Evolutionary conservation across 1,284 basidiomycete genomes (phyloP).

Genomic region (Fomitopsis schrenkii): DNA sequence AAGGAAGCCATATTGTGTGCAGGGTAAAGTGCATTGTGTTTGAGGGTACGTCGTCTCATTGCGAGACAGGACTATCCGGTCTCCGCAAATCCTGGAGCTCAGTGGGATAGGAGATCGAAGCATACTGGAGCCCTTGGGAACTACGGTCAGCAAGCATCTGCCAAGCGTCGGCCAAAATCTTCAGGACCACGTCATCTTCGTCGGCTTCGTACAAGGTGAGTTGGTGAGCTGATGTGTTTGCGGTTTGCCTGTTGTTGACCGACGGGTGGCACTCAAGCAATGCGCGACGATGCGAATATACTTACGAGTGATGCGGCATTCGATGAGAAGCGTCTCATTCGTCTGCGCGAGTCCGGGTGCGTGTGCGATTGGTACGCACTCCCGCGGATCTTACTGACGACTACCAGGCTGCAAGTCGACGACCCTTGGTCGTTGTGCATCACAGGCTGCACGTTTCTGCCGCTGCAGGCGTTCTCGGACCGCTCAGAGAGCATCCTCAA

Average conservation of each 20-base stretch:
- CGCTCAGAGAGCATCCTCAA: background rate
- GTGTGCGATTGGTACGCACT: too few relatives aligned
- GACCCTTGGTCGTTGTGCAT: background rate
- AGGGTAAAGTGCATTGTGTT: constrained; percentile 14
- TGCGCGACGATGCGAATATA: too few relatives aligned
- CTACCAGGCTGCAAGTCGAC: background rate
- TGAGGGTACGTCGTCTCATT: background rate
- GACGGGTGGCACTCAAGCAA: too few relatives aligned
- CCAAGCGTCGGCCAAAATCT: constrained; percentile 32
- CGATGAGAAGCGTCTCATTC: background rate
- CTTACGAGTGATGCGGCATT: background rate
- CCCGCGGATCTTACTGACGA: too few relatives aligned
- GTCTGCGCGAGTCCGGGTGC: too few relatives aligned
- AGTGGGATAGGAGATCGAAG: constrained; percentile 32
- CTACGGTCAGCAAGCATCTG: constrained; percentile 19
- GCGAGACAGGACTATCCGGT: constrained; percentile 15
- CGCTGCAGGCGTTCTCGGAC: background rate
- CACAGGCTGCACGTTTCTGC: background rate
- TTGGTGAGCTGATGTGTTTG: too few relatives aligned
- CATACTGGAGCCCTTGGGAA: constrained; percentile 26
- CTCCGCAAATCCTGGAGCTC: constrained; percentile 36
- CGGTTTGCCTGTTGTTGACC: too few relatives aligned
- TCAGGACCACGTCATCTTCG: constrained; percentile 29
- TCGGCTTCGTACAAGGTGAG: background rate
- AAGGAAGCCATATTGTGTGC: constrained; percentile 24